A percentile compares a stretch with the other conserved stretches of the same genome.
phyloP scores from a whole-genome alignment of 768 basidiomycete genomes.

The Gymnopilus dilepis region DNA sequence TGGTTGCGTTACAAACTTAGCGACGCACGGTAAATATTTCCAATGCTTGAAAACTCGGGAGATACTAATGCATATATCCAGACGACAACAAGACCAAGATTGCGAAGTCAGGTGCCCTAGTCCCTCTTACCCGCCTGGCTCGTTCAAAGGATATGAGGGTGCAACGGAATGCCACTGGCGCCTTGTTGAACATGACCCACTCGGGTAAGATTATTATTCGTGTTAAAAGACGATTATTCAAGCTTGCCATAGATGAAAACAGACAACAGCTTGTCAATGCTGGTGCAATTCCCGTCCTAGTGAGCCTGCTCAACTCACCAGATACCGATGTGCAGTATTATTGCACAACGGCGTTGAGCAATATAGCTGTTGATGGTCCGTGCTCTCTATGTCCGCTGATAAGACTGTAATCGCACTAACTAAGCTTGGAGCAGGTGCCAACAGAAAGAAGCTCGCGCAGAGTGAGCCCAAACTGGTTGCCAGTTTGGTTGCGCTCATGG shows the following conservation, averaged over 20 bases:
- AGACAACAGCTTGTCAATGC: conserved; percentile 98
- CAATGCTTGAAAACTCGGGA: not conserved
- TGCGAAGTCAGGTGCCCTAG: conserved; percentile 98
- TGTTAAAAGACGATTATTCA: conserved; percentile 7
- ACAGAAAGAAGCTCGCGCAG: conserved; percentile 93
- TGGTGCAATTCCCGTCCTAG: conserved; percentile 96
- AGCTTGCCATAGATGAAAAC: conserved; percentile 79
- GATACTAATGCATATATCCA: conserved; percentile 34
- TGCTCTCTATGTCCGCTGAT: not conserved
- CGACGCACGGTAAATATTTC: conserved; percentile 83
- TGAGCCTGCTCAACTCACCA: conserved; percentile 89
- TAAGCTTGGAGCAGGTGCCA: conserved; percentile 62
- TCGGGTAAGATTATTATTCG: conserved; percentile 65
- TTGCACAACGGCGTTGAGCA: conserved; percentile 97
- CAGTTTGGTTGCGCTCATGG: conserved; percentile 95
- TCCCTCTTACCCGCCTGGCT: conserved; percentile 93
- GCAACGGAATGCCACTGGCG: conserved; percentile 97
- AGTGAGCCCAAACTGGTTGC: conserved; percentile 94
- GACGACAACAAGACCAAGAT: conserved; percentile 99
- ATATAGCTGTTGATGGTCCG: conserved; percentile 95
- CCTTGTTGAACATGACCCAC: conserved; percentile 98
- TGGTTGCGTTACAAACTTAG: conserved; percentile 97
- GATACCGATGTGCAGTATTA: conserved; percentile 99
- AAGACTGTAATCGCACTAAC: not conserved
- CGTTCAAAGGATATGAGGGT: conserved; percentile 99